Evolutionary conservation across 2,329 filamentous ascomycete genomes (phyloP), one percentile per base, ranked within the genome.

Genomic region (Diaporthe sp.): DNA sequence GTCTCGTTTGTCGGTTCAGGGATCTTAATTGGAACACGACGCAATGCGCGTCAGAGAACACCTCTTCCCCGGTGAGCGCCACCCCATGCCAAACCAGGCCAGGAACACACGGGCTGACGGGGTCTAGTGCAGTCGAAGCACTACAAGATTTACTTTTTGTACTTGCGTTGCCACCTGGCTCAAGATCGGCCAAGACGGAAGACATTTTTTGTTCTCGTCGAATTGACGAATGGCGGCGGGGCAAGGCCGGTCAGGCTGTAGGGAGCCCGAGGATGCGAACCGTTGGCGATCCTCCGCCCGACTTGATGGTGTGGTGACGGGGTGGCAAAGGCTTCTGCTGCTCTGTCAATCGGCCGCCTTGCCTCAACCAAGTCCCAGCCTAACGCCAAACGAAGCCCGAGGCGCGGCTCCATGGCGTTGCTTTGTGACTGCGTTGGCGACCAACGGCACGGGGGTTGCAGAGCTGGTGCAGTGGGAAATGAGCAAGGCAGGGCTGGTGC

Each of bases 1-100:
- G 57, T 74, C 5, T n/a, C 70, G 42, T 71, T 64, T 55, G 64
- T 54, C 42, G 58, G 28, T 74, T 22, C 71, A 74, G 72, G 50
- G 66, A 57, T 75, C 66, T 68, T 75, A 64, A 74, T 74, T 75
- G 74, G 74, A 52, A 75, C 57, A 57, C 66, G 58, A 67, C 33
- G 74, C 74, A 68, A 60, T 64, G 64, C 58, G 52, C 66, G 64
- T 25, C 64, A 52, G 74, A 61, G 52, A 60, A 50, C 57, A 71
- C 54, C 50, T 74, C 66, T 50, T 71, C 58, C 74, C 64, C 71
- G 58, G 45, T 25, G 60, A 30, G 54, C 57, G 60, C 40, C 66
- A 35, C 71, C 33, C 57, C 54, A 60, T 25, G 66, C 60, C 52
- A 33, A 22, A 73, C 66, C 74, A 70, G 33, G 47, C 57, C 61